Evolutionary conservation across 208 protist species (phyloP), one percentile per base, ranked within the genome.

Genomic region (Lotmaria passim): DNA sequence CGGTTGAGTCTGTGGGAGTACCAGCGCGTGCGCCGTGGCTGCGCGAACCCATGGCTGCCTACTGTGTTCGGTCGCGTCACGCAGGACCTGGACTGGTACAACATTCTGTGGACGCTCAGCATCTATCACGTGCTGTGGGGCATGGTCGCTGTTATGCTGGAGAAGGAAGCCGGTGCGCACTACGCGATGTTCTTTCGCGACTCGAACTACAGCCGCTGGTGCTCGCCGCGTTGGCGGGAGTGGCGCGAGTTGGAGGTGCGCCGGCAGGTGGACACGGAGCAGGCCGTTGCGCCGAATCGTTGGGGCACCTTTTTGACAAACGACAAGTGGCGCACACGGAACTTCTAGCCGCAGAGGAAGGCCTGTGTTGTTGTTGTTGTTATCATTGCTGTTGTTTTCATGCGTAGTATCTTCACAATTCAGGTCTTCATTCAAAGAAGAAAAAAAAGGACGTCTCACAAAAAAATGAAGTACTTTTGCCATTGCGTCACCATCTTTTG

Each of bases 181-280:
- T 95, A 95, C 71, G 87, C 87, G 39, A 90, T 95, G 81, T 83
- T 93, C 59, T 93, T 84, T 55, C 67, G 73, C 14, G 76, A 89
- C 51, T 80, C 63, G 44, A 51, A 47, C 43, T 95, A 93, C 75
- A 93, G 87, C 59, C 72, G 66, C 5, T 87, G 83, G 84, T 95
- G 90, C 73, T 93, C 87, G 36, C 90, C 90, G 62, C 82, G 90
- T 15, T 95, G 90, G 87, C 60, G 90, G 24, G 87, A 95, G 73
- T 95, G 90, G 87, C 79, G 90, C 1, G 90, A 95, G 72, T 24
- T 91, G 30, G 81, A 93, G 78, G 79, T 91, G 41, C 73, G 81
- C 60, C 81, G 80, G 28, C 41, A 72, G 39, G 78, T 89, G 33
- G 72, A 92, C 43, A 87, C 63, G 48, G 75, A 90, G 34, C 89